phyloP scores from a whole-genome alignment of 768 basidiomycete species.

The Hypholoma sublateritium region DNA sequence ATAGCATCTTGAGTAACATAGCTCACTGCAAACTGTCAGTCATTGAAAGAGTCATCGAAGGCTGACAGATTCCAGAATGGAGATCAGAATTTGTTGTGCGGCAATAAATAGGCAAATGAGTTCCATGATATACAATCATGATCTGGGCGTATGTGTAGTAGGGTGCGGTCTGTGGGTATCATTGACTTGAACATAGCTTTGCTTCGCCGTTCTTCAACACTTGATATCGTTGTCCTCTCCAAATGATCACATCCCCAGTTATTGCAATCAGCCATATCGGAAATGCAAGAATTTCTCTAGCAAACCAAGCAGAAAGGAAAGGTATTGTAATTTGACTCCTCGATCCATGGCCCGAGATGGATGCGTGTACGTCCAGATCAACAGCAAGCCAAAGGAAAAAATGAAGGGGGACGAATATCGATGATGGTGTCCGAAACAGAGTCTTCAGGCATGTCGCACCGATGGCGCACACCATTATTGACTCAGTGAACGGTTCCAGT shows the following conservation, averaged over 20 bases:
- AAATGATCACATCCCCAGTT: constrained; percentile 76
- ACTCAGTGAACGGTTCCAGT: constrained; percentile 92
- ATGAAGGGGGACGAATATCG: constrained; percentile 59
- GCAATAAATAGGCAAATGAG: neutral
- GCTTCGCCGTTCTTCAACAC: constrained; percentile 77
- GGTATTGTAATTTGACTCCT: constrained; percentile 44
- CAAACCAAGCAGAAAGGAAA: constrained; percentile 78
- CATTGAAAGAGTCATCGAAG: neutral
- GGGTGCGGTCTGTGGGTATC: neutral
- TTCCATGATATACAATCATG: neutral
- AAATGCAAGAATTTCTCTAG: constrained; percentile 79
- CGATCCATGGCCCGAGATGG: constrained; percentile 68
- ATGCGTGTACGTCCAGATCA: constrained; percentile 81
- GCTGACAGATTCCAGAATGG: neutral
- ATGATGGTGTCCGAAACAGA: constrained; percentile 49
- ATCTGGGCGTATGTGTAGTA: too few species aligned
- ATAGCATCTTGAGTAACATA: neutral
- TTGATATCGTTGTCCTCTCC: constrained; percentile 83
- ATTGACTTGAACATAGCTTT: constrained; percentile 6
- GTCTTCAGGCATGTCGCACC: constrained; percentile 53
- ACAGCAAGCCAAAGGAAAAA: constrained; percentile 70
- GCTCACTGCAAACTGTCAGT: neutral
- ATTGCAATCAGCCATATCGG: constrained; percentile 89
- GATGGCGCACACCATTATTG: constrained; percentile 66
- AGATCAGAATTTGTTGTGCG: neutral